Evolutionary conservation across 441 rosid genomes (phyloP).

Genomic region (Arabidopsis lyrata): DNA sequence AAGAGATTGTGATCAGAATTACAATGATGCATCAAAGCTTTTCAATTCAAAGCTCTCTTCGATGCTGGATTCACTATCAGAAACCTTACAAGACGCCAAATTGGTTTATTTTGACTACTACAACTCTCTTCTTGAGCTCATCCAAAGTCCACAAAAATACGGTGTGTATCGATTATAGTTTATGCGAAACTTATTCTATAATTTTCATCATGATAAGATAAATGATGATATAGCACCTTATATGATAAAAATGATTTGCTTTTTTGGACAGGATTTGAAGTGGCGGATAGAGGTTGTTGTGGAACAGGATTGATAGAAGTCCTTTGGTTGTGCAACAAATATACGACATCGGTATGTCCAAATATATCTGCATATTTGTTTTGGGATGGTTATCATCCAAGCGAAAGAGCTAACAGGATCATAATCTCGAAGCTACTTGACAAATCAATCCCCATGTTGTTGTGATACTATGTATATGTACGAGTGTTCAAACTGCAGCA

Average conservation of each 20-base stretch:
- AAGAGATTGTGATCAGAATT: constrained; percentile 44
- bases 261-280: constrained; percentile 47
- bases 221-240: neutral
- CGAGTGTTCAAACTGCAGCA: neutral
- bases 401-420: neutral
- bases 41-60: constrained; percentile 45
- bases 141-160: constrained; percentile 25
- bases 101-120: constrained; percentile 47
- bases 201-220: neutral
- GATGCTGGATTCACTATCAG: constrained; percentile 23
- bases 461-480: neutral
- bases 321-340: neutral
- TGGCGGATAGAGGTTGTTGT: constrained; percentile 55
- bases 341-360: neutral
- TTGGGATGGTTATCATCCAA: constrained; percentile 1
- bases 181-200: neutral
- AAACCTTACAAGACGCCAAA: constrained; percentile 1
- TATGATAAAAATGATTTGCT: neutral
- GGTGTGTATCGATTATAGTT: neutral
- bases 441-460: neutral
- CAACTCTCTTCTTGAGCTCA: constrained; percentile 37
- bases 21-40: constrained; percentile 43
- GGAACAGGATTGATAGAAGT: constrained; percentile 53
- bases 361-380: neutral
- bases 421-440: neutral